Evolutionary conservation across 495 filamentous ascomycete genomes (phyloP).

Genomic region (Penicillium subrubescens): DNA sequence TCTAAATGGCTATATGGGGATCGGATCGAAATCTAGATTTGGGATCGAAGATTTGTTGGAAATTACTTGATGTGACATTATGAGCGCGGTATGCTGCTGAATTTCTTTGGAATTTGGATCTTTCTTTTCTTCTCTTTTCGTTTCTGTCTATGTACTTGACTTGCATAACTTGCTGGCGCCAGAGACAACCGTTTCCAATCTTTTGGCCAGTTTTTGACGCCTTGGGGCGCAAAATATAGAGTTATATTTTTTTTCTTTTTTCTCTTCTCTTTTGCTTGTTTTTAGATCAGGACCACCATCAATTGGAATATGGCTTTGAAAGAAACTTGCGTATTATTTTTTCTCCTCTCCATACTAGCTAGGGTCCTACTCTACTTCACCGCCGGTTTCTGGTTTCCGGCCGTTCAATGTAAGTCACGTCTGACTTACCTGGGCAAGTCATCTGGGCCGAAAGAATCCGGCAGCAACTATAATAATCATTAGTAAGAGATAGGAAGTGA

Average conservation of each 20-base stretch:
- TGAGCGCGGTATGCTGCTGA: conserved; percentile 20
- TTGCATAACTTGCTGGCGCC: conserved; percentile 17
- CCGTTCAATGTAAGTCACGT: not conserved
- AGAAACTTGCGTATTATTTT: not conserved
- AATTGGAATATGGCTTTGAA: not conserved
- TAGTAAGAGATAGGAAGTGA: not conserved
- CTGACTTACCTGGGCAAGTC: conserved; percentile 27
- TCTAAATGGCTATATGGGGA: not conserved
- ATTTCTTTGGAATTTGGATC: conserved; percentile 13
- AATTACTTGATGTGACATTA: conserved; percentile 35
- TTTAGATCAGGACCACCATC: conserved; percentile 1
- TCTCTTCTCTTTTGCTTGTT: not conserved
- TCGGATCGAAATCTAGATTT: not conserved
- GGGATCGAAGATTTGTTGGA: not conserved
- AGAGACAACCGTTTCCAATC: not conserved
- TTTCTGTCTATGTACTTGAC: conserved; percentile 5
- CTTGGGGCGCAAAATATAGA: conserved; percentile 14
- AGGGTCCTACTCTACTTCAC: conserved; percentile 1
- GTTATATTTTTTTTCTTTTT: not conserved
- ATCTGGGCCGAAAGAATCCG: conserved; percentile 72
- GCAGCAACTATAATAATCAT: conserved; percentile 57
- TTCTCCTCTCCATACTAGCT: conserved; percentile 16
- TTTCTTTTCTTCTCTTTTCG: conserved; percentile 3
- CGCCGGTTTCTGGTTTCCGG: not conserved
- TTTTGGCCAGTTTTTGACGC: conserved; percentile 8